Base-by-base conservation (phyloP, 2,329 filamentous ascomycete genomes). In the Microsporum audouinii region DNA sequence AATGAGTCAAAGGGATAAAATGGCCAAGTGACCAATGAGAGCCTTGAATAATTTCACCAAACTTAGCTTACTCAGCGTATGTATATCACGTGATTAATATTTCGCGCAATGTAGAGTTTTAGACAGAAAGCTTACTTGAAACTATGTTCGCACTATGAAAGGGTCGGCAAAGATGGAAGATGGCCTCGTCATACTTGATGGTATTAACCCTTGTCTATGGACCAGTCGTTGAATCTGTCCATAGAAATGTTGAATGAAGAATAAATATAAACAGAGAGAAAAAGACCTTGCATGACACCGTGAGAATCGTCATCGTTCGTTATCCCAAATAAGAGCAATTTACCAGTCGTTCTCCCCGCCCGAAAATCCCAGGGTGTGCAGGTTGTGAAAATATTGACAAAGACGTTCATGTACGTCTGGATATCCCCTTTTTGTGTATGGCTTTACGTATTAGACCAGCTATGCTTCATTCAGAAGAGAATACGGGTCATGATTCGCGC, bases 401-500 rank as follows among this genome's bases (percentile, higher is more conserved):
- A 27, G 5, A 41, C 8, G 17, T n/a, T 1, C 8, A 43, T 57
- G 17, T n/a, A 29, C 12, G 5, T 12, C 5, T 27, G 27, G 23
- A 39, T 34, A 10, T 61, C 23, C 39, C 23, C 17, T 41, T 49
- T 53, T 36, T 6, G 38, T 33, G 10, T 27, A 45, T 29, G 17
- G 23, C 3, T 7, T 53, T 14, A 33, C 29, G n/a, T 23, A 31
- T 49, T 14, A 10, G 29, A 51, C 36, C 27, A 3, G n/a, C 10
- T 2, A 34, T 8, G 8, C 34, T 29, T 17, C 36, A 41, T 64
- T 70, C 71, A 78, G 66, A 77, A 78, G 57, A 78, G 64, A 59
- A 78, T 72, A 47, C 76, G 71, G 31, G 76, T 78, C 74, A 77
- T 74, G 53, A 78, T 77, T 63, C 76, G 75, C 64, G 76, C 76